Percentiles rank a stretch among this genome's conserved stretches.
phyloP scores from a whole-genome alignment of 441 rosid species.

The Gossypium davidsonii region DNA sequence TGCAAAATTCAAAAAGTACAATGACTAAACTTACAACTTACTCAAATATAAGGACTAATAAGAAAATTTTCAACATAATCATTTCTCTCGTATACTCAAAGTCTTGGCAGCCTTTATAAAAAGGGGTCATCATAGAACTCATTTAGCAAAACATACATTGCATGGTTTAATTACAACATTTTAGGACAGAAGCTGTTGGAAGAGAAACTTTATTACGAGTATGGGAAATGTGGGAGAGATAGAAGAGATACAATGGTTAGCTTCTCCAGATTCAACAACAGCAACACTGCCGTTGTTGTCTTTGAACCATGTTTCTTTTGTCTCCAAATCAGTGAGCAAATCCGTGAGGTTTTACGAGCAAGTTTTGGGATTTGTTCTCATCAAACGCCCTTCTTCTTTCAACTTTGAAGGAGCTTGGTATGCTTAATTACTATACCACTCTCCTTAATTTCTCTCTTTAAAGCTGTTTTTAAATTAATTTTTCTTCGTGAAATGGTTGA shows the following conservation, averaged over 20 bases:
- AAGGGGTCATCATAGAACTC: not conserved
- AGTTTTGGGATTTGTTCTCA: conserved; percentile 49
- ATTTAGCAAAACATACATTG: not conserved
- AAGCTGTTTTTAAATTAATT: not conserved
- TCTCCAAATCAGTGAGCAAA: conserved; percentile 37
- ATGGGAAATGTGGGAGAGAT: conserved; percentile 33
- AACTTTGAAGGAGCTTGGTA: conserved; percentile 65
- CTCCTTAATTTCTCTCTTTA: not conserved
- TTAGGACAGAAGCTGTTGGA: not conserved
- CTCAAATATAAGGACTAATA: not conserved
- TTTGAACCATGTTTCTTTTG: conserved; percentile 40
- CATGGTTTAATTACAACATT: not conserved
- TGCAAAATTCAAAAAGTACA: too few relatives aligned
- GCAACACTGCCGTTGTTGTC: conserved; percentile 25
- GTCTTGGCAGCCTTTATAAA: not conserved
- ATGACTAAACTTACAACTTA: too few relatives aligned
- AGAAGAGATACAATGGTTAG: conserved; percentile 20
- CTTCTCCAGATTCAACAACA: conserved; percentile 1
- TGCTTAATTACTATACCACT: not conserved
- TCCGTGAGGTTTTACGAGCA: conserved; percentile 44
- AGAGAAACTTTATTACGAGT: not conserved
- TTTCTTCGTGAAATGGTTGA: too few relatives aligned
- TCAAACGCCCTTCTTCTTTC: conserved; percentile 58
- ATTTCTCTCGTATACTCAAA: not conserved
- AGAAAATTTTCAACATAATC: not conserved